phyloP scores from a whole-genome alignment of 176 grass and related monocot species.

The Chloris gayana region DNA sequence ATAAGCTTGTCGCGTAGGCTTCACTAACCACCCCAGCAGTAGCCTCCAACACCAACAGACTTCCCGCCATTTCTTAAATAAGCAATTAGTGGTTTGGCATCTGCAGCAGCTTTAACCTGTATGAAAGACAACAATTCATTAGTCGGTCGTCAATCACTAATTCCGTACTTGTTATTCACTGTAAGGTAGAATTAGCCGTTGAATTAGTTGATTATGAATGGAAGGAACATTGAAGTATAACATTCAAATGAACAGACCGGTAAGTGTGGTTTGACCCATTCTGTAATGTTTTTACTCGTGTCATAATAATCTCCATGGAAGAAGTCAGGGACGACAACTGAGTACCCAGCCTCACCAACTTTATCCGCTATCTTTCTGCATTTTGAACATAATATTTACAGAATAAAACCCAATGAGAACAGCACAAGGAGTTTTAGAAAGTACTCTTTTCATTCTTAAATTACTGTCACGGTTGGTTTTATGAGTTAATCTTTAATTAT shows the following conservation, averaged over 20 bases:
- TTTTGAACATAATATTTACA: too few species aligned
- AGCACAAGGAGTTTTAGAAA: too few species aligned
- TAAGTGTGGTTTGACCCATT: conserved; percentile 27
- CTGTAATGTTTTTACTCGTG: conserved; percentile 5
- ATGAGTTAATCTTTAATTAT: too few species aligned
- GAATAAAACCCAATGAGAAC: too few species aligned
- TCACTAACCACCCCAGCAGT: conserved; percentile 46
- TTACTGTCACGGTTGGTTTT: too few species aligned
- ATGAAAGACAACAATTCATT: neutral
- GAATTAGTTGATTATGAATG: neutral
- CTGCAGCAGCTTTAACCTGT: conserved; percentile 31
- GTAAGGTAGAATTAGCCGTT: too few species aligned
- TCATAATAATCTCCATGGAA: conserved; percentile 18
- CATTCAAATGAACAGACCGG: conserved; percentile 22
- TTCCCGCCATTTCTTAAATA: conserved; percentile 24
- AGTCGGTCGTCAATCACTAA: neutral
- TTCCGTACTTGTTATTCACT: too few species aligned
- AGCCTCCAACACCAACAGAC: conserved; percentile 28
- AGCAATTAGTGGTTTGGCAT: conserved; percentile 39
- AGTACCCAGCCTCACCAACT: conserved; percentile 34
- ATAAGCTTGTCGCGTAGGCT: neutral
- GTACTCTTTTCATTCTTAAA: too few species aligned
- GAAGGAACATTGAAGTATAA: neutral
- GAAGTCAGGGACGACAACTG: conserved; percentile 37
- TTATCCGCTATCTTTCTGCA: conserved; percentile 32